Base-by-base conservation (phyloP, 306 rosid genomes). In the Glycine latifolia region DNA sequence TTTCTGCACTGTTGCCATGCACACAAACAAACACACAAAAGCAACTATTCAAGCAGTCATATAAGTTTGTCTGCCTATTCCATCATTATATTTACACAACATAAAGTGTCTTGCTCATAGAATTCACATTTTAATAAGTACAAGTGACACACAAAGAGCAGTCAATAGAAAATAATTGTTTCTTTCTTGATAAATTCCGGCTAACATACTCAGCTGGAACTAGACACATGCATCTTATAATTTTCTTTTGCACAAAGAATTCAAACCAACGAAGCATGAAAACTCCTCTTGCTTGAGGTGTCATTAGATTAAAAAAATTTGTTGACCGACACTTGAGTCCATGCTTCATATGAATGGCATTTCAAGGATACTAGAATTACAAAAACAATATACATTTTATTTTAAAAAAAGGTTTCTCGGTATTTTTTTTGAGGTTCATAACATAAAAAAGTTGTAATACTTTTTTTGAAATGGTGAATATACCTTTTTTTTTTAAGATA, bases 81-180 rank as follows among this genome's bases (percentile, higher is more conserved):
- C 16, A 16, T 33, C 71, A 73, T 55, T 71, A 39, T 16, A 71
- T 65, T 62, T 70, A 12, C 62, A 62, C 7, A 26, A 37, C 73
- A 75, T 10, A 33, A 31, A 70, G 72, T 59, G 37, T 60, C 55
- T 48, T 54, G 52, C 26, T 47, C 15, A 1, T 20, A 68, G 11
- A 53, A 49, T 8, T 65, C 62, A 81, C 20, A 78, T 12, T 63
- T 77, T 65, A 58, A 11, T 6, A 16, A 68, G 56, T n/a, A 54
- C 44, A 14, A 71, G 10, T n/a, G 62, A 31, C 44, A 37, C 52
- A 15, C 5, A 10, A 17, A 16, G 53, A 83, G 72, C 7, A 78
- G 37, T 55, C 50, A 55, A 47, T 54, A 20, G 62, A 62, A 37
- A 63, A 55, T 35, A 55, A 70, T 17, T 62, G 10, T 83, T 77